Conservation (phyloP, 1,284 basidiomycete species). For the Grifola frondosa region DNA sequence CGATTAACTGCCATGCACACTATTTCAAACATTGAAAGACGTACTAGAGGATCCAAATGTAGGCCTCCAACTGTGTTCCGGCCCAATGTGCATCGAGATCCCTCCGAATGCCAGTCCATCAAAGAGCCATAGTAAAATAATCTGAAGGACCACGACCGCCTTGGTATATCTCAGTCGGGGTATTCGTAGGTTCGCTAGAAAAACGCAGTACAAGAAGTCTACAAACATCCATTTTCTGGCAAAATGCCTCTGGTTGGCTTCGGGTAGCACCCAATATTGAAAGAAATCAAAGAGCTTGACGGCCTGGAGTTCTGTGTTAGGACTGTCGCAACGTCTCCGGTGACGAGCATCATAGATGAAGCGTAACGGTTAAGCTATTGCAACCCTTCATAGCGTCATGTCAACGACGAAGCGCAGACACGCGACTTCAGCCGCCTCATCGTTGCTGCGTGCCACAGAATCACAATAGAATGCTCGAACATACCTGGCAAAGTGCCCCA, state of each 20-base stretch:
- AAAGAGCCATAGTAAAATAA: conserved; percentile 55
- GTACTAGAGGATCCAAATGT: conserved; percentile 31
- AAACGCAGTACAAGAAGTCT: conserved; percentile 61
- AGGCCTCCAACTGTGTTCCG: conserved; percentile 19
- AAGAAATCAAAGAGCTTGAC: conserved; percentile 66
- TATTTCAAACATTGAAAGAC: conserved; percentile 13
- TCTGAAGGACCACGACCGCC: conserved; percentile 58
- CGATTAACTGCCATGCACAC: conserved; percentile 2
- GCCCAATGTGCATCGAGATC: conserved; percentile 34
- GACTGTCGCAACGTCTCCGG: background rate
- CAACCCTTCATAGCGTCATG: too few relatives aligned
- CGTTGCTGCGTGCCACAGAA: background rate
- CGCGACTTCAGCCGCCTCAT: too few relatives aligned
- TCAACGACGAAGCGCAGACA: background rate
- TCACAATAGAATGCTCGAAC: conserved; percentile 14
- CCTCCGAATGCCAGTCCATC: conserved; percentile 75
- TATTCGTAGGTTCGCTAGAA: conserved; percentile 70
- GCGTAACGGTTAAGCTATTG: too few relatives aligned
- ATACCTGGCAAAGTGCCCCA: conserved; percentile 45
- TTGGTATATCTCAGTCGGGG: conserved; percentile 73
- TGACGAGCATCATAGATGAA: background rate
- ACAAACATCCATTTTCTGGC: conserved; percentile 68
- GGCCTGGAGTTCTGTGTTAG: conserved; percentile 39
- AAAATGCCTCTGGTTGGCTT: conserved; percentile 36
- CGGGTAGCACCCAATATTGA: conserved; percentile 45